Evolutionary conservation across 2,329 filamentous ascomycete species (phyloP).

Genomic region (Penicillium sp.): DNA sequence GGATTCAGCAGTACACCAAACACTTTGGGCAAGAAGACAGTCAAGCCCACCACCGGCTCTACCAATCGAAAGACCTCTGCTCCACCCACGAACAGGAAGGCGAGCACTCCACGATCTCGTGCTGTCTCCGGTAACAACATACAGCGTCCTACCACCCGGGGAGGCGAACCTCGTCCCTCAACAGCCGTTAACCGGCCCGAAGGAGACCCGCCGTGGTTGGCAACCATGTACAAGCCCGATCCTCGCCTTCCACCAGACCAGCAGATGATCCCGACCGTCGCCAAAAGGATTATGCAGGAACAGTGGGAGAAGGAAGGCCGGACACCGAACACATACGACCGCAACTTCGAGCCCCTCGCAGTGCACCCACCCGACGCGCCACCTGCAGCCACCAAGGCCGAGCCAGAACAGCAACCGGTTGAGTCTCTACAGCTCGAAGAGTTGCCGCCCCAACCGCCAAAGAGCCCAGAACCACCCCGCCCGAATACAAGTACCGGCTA

Average conservation of each 20-base stretch:
- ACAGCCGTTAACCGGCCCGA: slow-evolving; percentile 64
- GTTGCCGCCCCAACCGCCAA: slow-evolving; percentile 20
- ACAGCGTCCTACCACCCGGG: slow-evolving; percentile 55
- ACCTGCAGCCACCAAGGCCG: slow-evolving; percentile 14
- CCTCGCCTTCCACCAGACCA: slow-evolving; percentile 88
- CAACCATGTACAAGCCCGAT: slow-evolving; percentile 90
- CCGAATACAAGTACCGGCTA: slow-evolving; percentile 42
- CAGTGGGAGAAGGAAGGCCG: slow-evolving; percentile 90
- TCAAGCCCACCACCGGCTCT: slow-evolving; percentile 21
- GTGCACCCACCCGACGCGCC: slow-evolving; percentile 32
- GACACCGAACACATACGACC: slow-evolving; percentile 75
- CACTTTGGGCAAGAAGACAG: slow-evolving; percentile 26
- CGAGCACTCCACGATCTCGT: slow-evolving; percentile 30
- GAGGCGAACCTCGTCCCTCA: slow-evolving; percentile 46
- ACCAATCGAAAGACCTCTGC: slow-evolving; percentile 33
- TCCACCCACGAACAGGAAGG: slow-evolving; percentile 34
- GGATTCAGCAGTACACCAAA: slow-evolving; percentile 22
- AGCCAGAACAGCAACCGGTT: slow-evolving; percentile 4
- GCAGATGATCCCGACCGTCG: slow-evolving; percentile 89
- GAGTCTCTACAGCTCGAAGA: slow-evolving; percentile 10
- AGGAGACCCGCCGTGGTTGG: slow-evolving; percentile 91
- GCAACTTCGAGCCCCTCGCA: slow-evolving; percentile 71
- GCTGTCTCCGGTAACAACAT: slow-evolving; percentile 30
- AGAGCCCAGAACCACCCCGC: slow-evolving; percentile 27
- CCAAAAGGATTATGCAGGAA: slow-evolving; percentile 81